These are phyloP conservation scores for Cryptococcus amylolentus DNA, from an alignment of 1,284 basidiomycete species.

Conservation along the genomic window DNA sequence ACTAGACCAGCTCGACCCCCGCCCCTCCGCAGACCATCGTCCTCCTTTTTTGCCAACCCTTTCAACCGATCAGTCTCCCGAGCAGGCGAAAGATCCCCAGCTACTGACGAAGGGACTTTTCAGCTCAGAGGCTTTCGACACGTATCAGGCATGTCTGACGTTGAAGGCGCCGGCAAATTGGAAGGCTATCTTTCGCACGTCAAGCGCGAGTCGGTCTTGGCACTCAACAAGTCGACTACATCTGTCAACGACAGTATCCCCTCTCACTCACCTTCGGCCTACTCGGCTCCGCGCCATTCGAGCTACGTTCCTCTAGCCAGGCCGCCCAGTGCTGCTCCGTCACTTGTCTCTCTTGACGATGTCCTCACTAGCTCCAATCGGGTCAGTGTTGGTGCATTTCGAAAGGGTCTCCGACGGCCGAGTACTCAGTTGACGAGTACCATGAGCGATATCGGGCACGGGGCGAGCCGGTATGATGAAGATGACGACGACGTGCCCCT, in stretches of 20 bases:
- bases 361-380: conserved; percentile 18
- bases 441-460: conserved; percentile 17
- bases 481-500: conserved; percentile 44
- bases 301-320: conserved; percentile 20
- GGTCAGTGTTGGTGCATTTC: conserved; percentile 40
- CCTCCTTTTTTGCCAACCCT: conserved; percentile 35
- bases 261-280: not conserved
- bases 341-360: conserved; percentile 25
- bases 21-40: conserved; percentile 31
- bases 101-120: conserved; percentile 40
- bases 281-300: not conserved
- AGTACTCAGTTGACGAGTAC: conserved; percentile 18
- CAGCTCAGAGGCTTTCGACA: conserved; percentile 47
- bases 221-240: conserved; percentile 1
- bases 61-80: conserved; percentile 37
- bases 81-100: conserved; percentile 19
- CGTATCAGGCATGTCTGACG: conserved; percentile 38
- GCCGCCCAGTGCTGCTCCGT: conserved; percentile 31
- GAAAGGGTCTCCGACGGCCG: conserved; percentile 35
- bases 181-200: conserved; percentile 22
- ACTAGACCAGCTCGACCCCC: conserved; percentile 12
- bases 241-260: not conserved
- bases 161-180: conserved; percentile 19
- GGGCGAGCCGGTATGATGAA: conserved; percentile 8
- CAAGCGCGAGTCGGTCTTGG: conserved; percentile 12